These are phyloP conservation scores for Tuber brumale DNA, from an alignment of 495 filamentous ascomycete species.

Conservation along the genomic window DNA sequence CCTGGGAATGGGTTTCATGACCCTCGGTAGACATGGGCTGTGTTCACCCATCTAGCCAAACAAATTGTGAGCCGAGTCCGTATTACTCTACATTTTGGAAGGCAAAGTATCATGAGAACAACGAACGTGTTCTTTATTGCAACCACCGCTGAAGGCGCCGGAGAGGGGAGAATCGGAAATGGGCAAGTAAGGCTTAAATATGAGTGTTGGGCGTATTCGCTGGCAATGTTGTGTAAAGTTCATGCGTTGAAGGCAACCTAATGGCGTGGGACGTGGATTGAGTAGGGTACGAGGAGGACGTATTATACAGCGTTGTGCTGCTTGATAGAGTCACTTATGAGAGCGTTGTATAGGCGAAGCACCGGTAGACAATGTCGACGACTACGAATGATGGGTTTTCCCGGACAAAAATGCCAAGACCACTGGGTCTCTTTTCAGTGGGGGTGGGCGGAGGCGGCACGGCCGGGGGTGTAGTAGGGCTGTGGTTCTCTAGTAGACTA, in stretches of 20 bases:
- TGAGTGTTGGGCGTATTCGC: background rate
- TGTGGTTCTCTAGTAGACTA: background rate
- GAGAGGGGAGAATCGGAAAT: background rate
- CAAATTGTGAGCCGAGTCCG: background rate
- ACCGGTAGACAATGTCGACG: background rate
- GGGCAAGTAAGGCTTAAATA: background rate
- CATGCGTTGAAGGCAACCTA: background rate
- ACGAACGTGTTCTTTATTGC: background rate
- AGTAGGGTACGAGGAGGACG: background rate
- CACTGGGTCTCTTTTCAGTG: background rate
- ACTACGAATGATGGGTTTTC: background rate
- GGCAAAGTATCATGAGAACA: background rate
- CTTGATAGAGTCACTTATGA: background rate
- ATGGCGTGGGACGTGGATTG: background rate
- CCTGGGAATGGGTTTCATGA: background rate
- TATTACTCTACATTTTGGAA: background rate
- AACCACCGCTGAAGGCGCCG: background rate
- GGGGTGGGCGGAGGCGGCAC: background rate
- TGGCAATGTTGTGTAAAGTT: conserved; percentile 4
- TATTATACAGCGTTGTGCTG: background rate
- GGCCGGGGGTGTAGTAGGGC: background rate
- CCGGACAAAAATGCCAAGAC: background rate
- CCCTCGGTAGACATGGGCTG: background rate
- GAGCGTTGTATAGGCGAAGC: background rate
- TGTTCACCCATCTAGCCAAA: background rate